Percentiles rank a stretch among this genome's conserved stretches.
These are phyloP conservation scores for Bolboschoenoplectus hybrid DNA, from an alignment of 202 grass and related monocot genomes.

Conservation along the genomic window DNA sequence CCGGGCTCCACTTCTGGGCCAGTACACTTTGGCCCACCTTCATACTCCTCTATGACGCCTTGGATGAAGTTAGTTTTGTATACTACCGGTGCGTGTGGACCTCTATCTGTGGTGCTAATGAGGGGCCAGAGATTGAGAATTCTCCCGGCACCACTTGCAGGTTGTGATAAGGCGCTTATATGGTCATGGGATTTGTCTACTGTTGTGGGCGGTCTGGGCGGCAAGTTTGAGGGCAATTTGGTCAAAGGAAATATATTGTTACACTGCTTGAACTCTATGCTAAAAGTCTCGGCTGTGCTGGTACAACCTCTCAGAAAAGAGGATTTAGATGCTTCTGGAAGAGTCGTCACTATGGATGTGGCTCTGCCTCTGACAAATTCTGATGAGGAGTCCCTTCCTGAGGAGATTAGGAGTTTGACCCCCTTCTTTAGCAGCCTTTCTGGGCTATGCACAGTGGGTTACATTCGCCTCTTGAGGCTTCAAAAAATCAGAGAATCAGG, in stretches of 20 bases:
- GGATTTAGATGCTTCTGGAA: constrained; percentile 78
- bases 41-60: constrained; percentile 90
- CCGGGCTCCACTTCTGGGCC: constrained; percentile 69
- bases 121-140: constrained; percentile 85
- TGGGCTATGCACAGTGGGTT: constrained; percentile 73
- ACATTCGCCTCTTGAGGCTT: constrained; percentile 88
- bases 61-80: constrained; percentile 99
- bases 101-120: constrained; percentile 89
- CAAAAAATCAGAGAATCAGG: constrained; percentile 54
- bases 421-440: constrained; percentile 73
- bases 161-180: constrained; percentile 87
- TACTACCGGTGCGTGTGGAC: constrained; percentile 70
- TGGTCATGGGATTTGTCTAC: constrained; percentile 96
- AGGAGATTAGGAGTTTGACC: constrained; percentile 57
- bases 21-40: constrained; percentile 93
- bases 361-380: constrained; percentile 77
- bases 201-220: constrained; percentile 68
- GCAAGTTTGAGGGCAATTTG: constrained; percentile 96
- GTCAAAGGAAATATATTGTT: constrained; percentile 91
- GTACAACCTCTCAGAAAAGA: constrained; percentile 82
- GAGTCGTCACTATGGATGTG: constrained; percentile 76
- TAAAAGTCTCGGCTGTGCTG: constrained; percentile 83
- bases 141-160: constrained; percentile 83
- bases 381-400: constrained; percentile 62
- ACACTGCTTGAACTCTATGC: constrained; percentile 91